Evolutionary conservation across 2,329 filamentous ascomycete genomes (phyloP).

Genomic region (Cladophialophora carrionii): DNA sequence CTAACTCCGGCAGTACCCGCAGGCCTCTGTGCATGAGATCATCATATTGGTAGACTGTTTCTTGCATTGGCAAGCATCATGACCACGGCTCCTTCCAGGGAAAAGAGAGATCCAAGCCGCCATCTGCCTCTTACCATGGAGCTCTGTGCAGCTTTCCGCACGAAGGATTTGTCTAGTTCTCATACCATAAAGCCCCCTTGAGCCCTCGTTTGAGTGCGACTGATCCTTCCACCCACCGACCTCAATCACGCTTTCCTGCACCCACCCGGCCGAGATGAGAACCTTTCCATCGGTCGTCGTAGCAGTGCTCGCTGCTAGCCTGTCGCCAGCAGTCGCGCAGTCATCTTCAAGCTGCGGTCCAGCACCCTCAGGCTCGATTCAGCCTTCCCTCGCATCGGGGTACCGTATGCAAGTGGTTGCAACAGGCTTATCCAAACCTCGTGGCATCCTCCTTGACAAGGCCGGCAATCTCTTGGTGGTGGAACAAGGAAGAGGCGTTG

Average conservation of each 20-base stretch:
- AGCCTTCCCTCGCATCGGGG: conserved; percentile 38
- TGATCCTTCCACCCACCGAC: neutral
- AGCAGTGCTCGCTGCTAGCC: neutral
- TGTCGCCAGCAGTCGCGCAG: conserved; percentile 22
- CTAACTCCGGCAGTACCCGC: conserved; percentile 2
- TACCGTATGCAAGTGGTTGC: conserved; percentile 51
- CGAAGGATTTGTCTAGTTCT: neutral
- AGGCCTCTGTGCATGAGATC: neutral
- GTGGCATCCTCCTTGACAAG: conserved; percentile 54
- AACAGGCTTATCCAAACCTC: conserved; percentile 50
- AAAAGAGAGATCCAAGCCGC: neutral
- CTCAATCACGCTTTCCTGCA: neutral
- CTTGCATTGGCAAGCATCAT: neutral
- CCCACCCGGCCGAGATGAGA: neutral
- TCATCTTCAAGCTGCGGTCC: conserved; percentile 34
- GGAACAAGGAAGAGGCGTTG: conserved; percentile 45
- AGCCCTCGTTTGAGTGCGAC: neutral
- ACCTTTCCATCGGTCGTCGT: conserved; percentile 4
- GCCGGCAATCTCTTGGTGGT: conserved; percentile 56
- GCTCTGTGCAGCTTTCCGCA: neutral
- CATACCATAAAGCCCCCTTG: neutral
- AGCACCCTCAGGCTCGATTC: conserved; percentile 35
- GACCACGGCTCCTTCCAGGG: neutral
- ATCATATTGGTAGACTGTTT: neutral
- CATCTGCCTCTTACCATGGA: neutral